Percentiles rank a stretch among this genome's conserved stretches.
These are phyloP conservation scores for Blakeslea trispora DNA, from an alignment of 371 early-diverging fungal species.

Conservation along the genomic window DNA sequence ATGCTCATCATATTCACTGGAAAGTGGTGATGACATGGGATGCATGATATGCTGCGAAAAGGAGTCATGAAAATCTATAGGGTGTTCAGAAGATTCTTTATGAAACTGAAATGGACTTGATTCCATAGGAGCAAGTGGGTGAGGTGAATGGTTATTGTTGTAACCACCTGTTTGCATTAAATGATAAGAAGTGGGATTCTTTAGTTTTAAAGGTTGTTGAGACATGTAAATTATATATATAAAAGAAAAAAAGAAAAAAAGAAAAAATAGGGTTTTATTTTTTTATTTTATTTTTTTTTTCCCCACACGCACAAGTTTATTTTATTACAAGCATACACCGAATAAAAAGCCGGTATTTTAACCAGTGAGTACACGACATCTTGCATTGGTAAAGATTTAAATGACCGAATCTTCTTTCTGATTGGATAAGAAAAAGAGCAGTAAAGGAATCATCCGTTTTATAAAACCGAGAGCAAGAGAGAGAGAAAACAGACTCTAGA, in stretches of 20 bases:
- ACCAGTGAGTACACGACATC: too few relatives aligned
- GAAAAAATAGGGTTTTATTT: not conserved
- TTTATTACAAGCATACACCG: too few relatives aligned
- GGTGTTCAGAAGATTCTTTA: slow-evolving; percentile 6
- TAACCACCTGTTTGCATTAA: slow-evolving; percentile 7
- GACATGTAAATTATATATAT: not conserved
- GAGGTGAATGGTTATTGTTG: not conserved
- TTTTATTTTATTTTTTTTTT: not conserved
- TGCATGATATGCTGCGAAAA: slow-evolving; percentile 28
- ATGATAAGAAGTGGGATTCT: slow-evolving; percentile 26
- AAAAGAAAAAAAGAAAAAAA: not conserved
- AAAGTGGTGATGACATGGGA: slow-evolving; percentile 9
- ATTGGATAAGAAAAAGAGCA: too few relatives aligned
- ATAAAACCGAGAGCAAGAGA: too few relatives aligned
- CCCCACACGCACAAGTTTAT: not conserved
- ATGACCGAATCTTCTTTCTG: too few relatives aligned
- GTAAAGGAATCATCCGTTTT: too few relatives aligned
- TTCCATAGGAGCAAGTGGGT: slow-evolving; percentile 1
- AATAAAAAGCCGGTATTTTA: too few relatives aligned
- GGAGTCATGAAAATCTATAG: slow-evolving; percentile 24
- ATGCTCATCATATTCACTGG: slow-evolving; percentile 16
- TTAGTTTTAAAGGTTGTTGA: slow-evolving; percentile 6
- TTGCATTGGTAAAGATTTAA: too few relatives aligned
- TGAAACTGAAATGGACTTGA: not conserved
- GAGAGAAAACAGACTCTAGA: too few relatives aligned